Conservation (phyloP, 106 monocot genomes). For the Hemerocallis citrina region DNA sequence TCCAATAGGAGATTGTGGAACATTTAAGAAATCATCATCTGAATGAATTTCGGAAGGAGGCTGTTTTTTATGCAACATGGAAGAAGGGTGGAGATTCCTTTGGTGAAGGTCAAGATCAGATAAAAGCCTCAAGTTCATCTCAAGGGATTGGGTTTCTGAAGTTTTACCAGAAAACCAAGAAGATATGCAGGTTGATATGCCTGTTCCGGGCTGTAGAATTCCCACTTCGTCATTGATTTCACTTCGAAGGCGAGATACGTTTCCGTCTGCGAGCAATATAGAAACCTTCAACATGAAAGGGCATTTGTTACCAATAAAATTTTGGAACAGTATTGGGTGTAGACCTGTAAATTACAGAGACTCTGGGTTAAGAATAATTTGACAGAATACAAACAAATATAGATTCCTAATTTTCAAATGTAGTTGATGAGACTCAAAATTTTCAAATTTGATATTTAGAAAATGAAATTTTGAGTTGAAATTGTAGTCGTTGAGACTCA, state of each 20-base stretch:
- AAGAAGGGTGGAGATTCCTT: conserved; percentile 8
- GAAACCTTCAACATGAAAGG: conserved; percentile 8
- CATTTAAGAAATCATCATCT: conserved; percentile 34
- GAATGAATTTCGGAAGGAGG: conserved; percentile 10
- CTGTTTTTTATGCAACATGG: conserved; percentile 1
- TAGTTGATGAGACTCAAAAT: too few relatives aligned
- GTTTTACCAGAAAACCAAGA: conserved; percentile 42
- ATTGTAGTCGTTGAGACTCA: too few relatives aligned
- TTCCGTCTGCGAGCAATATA: conserved; percentile 35
- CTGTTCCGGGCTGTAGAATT: conserved; percentile 45
- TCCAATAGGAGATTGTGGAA: conserved; percentile 9
- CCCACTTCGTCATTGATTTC: conserved; percentile 61
- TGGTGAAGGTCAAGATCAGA: conserved; percentile 11
- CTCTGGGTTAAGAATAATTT: too few relatives aligned
- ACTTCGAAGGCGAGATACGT: conserved; percentile 57
- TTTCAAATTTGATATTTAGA: too few relatives aligned
- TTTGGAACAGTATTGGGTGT: too few relatives aligned
- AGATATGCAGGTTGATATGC: conserved; percentile 37
- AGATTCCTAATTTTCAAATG: too few relatives aligned
- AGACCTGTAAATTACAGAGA: too few relatives aligned
- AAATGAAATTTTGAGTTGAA: too few relatives aligned
- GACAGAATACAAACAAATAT: too few relatives aligned
- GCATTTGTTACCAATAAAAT: conserved; percentile 2
- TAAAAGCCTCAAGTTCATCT: conserved; percentile 24
- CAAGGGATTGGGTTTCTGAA: conserved; percentile 29